Base-by-base conservation (phyloP, 2,329 filamentous ascomycete species). In the Lachnellula arida region DNA sequence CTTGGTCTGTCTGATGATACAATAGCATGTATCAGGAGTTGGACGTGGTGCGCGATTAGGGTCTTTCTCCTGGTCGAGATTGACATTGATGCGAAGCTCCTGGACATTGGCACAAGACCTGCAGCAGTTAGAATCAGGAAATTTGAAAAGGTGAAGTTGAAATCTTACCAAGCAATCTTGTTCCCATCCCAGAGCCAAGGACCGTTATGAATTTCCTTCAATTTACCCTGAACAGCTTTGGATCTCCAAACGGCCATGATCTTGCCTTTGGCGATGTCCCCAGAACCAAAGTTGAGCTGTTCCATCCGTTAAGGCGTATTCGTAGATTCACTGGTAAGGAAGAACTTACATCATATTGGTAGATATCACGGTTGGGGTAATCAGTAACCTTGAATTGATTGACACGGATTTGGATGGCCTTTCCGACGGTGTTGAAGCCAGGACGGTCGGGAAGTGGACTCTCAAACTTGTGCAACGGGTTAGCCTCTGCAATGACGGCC, bases 301-400 rank as follows among this genome's bases (percentile, higher is more conserved):
- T 28, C n/a, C 9, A n/a, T 15, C 25, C 14, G 49, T 63, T 46
- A 63, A 39, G 49, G 43, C 14, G 32, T 12, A 54, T 42, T 17
- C 6, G 46, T 47, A 57, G 46, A 25, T 34, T 51, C 9, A 28
- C 57, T 37, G 25, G 8, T 44, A 39, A 54, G 12, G 8, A 23
- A 8, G 9, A 50, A 80, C 87, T 79, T 74, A 92, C 89, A 74
- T 96, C 91, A 64, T 93, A 97, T 68, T 97, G 92, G 60, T 85
- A 85, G 22, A 97, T 81, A 0, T 82, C 80, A 12, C 76, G 79
- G 2, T 71, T 77, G 0, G 84, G 84, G 54, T 85, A 82, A 9
- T 75, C 72, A 0, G 70, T 72, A 53, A 97, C 85, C 0, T 84
- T 79, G 72, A 86, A 96, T 11, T 90, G 85, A 69, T 97, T 97